A percentile compares a stretch with the other conserved stretches of the same genome.
Evolutionary conservation across 116 monocot genomes (phyloP).

Genomic region (Cymodocea nodosa): DNA sequence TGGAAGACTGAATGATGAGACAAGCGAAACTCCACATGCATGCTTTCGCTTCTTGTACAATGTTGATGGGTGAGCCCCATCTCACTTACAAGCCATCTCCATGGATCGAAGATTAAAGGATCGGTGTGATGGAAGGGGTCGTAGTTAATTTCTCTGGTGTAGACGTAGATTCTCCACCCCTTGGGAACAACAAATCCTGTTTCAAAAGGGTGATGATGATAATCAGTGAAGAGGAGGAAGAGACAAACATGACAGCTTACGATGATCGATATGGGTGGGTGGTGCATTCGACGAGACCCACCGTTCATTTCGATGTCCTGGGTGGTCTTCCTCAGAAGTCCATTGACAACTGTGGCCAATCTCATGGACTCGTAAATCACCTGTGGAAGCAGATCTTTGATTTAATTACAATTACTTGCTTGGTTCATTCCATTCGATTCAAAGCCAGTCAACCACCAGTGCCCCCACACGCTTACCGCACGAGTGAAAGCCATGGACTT

Average conservation of each 20-base stretch:
- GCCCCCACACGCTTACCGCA: conserved; percentile 56
- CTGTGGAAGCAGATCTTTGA: conserved; percentile 13
- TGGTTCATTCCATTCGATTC: too few species aligned
- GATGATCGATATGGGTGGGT: too few species aligned
- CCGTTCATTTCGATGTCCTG: conserved; percentile 82
- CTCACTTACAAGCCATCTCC: conserved; percentile 82
- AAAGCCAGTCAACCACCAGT: too few species aligned
- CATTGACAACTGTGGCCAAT: conserved; percentile 84
- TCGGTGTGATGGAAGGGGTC: conserved; percentile 49
- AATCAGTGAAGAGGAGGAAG: neutral
- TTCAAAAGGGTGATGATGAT: neutral
- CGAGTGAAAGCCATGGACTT: conserved; percentile 90
- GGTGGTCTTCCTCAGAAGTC: conserved; percentile 80
- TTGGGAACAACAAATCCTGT: conserved; percentile 70
- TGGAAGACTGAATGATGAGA: too few species aligned
- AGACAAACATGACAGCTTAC: neutral
- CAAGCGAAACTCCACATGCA: too few species aligned
- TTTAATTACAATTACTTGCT: too few species aligned
- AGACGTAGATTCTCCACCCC: conserved; percentile 91
- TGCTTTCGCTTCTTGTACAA: neutral
- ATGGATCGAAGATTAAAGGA: conserved; percentile 72
- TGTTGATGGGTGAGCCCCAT: neutral
- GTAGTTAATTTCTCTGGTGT: conserved; percentile 79
- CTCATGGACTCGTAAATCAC: conserved; percentile 82
- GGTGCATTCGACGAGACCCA: conserved; percentile 6